Evolutionary conservation across 192 early-diverging fungal species (phyloP), one percentile per base, ranked within the genome.

Genomic region (Coemansia sp.): DNA sequence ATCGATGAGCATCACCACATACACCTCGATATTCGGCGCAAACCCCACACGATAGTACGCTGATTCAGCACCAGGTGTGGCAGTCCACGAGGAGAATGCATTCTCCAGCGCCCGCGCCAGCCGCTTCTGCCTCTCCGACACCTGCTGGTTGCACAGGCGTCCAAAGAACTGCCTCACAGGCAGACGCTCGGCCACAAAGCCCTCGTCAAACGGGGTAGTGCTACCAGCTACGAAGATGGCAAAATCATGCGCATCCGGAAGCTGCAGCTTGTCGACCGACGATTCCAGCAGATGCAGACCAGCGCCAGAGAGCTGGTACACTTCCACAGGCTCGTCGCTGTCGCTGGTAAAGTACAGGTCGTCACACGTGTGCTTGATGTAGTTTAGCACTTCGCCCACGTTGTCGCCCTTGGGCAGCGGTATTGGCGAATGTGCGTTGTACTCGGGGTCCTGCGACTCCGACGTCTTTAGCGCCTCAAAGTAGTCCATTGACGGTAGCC

Each of bases 261-360:
- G 44, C 23, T 20, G 25, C 27, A 79, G 76, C 41, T 79, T 79
- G 58, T 69, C 67, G 5, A 44, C 61, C 25, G 55, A 48, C 9
- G 67, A 55, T 42, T 79, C 76, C 17, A 79, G 60, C 44, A 47
- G 27, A 1, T 66, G 64, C 0, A 79, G 67, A 2, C 76, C 67
- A 0, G 61, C 48, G 23, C 29, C 53, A 0, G 67, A 70, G 1
- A 79, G 76, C 52, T 73, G 76, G 64, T 70, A 79, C n/a, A 79
- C 37, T n/a, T 63, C 55, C n/a, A 79, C 76, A 2, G 70, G 76
- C 61, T 79, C 76, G 53, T 79, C 76, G 61, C 70, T 73, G 41
- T 79, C 76, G 61, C 76, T 73, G 14, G 60, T 67, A 58, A 79
- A 79, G 62, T 79, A 79, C 41, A 79, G 61, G 48, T 70, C 76